Evolutionary conservation across 768 basidiomycete species (phyloP).

Genomic region (Tulasnella sp.): DNA sequence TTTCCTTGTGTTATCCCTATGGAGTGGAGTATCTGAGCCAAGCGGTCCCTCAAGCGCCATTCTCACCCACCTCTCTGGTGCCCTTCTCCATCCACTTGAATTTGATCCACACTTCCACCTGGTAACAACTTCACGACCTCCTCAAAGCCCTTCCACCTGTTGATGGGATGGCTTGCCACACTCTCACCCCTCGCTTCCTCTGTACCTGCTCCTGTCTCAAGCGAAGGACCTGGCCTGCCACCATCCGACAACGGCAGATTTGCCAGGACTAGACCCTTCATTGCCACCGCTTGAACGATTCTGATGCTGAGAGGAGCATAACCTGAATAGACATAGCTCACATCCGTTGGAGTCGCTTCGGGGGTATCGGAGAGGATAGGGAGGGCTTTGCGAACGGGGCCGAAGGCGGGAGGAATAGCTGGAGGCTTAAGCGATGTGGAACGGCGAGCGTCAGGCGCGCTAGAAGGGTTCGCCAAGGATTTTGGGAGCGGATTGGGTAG

Average conservation of each 20-base stretch:
- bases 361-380: conserved; percentile 88
- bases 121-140: conserved; percentile 78
- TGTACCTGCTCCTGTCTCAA: conserved; percentile 9
- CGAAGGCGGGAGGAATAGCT: conserved; percentile 47
- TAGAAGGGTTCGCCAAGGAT: conserved; percentile 38
- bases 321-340: conserved; percentile 96
- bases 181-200: conserved; percentile 39
- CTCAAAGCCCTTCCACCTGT: conserved; percentile 97
- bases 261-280: conserved; percentile 77
- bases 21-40: too few relatives aligned
- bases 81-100: conserved; percentile 34
- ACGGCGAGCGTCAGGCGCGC: conserved; percentile 50
- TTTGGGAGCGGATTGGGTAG: conserved; percentile 62
- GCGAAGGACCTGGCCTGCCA: conserved; percentile 2
- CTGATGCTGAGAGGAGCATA: conserved; percentile 92
- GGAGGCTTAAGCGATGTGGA: conserved; percentile 18
- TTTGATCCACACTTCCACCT: conserved; percentile 82
- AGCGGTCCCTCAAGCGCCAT: too few relatives aligned
- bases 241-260: conserved; percentile 21
- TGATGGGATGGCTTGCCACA: conserved; percentile 83
- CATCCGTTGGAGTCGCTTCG: conserved; percentile 70
- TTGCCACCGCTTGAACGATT: conserved; percentile 87
- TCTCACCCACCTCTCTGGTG: conserved; percentile 23
- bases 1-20: not conserved
- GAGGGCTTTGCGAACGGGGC: conserved; percentile 69